These are phyloP conservation scores for Podospora pseudoanserina DNA, from an alignment of 495 filamentous ascomycete species.

Conservation along the genomic window DNA sequence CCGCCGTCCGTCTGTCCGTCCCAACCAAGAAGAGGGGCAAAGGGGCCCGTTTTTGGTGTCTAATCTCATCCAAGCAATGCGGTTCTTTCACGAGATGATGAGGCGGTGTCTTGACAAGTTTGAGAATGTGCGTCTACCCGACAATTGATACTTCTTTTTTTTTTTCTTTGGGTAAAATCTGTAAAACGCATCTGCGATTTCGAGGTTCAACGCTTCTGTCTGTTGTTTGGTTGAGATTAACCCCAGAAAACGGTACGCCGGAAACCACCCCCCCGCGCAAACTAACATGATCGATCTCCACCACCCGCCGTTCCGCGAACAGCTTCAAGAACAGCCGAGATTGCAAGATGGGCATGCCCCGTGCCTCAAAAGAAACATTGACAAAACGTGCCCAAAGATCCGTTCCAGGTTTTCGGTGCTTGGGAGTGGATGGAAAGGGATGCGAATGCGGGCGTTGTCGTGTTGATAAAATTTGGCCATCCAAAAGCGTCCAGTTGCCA, in stretches of 20 bases:
- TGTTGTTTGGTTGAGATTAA: background rate
- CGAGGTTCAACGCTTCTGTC: background rate
- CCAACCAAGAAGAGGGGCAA: background rate
- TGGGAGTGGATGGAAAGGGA: background rate
- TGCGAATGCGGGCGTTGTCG: background rate
- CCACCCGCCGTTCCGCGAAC: background rate
- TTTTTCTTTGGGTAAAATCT: background rate
- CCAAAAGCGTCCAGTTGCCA: background rate
- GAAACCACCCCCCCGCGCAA: no score
- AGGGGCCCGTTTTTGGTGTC: background rate
- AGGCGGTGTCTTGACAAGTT: background rate
- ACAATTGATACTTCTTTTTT: background rate
- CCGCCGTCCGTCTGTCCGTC: background rate
- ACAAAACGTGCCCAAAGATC: background rate
- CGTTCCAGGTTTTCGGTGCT: background rate
- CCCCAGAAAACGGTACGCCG: background rate
- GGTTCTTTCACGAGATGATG: background rate
- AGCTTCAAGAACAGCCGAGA: background rate
- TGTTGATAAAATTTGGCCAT: background rate
- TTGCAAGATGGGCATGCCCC: background rate
- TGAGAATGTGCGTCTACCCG: background rate
- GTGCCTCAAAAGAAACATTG: background rate
- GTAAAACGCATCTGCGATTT: background rate
- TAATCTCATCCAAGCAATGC: background rate
- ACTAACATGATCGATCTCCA: background rate